A percentile compares a stretch with the other conserved stretches of the same genome.
These are phyloP conservation scores for Sugiyamaella marilandica DNA, from an alignment of 805 yeast genomes.

Conservation along the genomic window DNA sequence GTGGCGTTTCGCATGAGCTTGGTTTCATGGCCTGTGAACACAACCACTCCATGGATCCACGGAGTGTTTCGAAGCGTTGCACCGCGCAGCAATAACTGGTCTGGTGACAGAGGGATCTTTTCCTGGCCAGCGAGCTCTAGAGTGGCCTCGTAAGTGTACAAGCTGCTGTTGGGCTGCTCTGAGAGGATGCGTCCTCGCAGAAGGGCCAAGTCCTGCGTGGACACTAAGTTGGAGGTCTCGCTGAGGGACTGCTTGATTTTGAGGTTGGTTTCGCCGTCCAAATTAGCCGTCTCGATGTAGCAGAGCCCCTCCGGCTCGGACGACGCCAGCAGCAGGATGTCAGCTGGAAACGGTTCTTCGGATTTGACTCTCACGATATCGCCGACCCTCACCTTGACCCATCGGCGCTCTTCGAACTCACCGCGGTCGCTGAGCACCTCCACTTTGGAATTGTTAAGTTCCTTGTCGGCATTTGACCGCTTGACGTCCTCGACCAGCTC, in stretches of 20 bases:
- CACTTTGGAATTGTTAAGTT: conserved; percentile 73
- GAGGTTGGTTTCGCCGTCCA: conserved; percentile 96
- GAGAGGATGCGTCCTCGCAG: conserved; percentile 62
- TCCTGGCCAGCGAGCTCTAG: conserved; percentile 38
- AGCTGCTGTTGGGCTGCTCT: conserved; percentile 90
- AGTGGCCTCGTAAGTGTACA: conserved; percentile 94
- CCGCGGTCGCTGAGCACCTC: conserved; percentile 58
- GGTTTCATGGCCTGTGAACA: conserved; percentile 98
- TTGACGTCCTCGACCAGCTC: conserved; percentile 89
- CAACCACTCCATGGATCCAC: conserved; percentile 90
- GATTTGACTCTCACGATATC: conserved; percentile 80
- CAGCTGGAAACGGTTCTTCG: conserved; percentile 94
- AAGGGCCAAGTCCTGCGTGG: conserved; percentile 53
- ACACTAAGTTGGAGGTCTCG: conserved; percentile 70
- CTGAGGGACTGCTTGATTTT: conserved; percentile 85
- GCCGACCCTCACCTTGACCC: conserved; percentile 90
- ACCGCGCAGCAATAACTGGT: conserved; percentile 88
- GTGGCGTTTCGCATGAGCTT: conserved; percentile 98
- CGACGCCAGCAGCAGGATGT: conserved; percentile 73
- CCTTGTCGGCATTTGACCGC: conserved; percentile 82
- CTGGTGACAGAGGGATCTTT: conserved; percentile 72
- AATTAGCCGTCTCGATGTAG: conserved; percentile 93
- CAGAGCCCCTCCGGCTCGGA: conserved; percentile 98
- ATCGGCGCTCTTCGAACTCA: conserved; percentile 59
- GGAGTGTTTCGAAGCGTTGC: conserved; percentile 92